A percentile compares a stretch with the other conserved stretches of the same genome.
phyloP scores from a whole-genome alignment of 2,329 filamentous ascomycete species.

The Colletotrichum spinosum region DNA sequence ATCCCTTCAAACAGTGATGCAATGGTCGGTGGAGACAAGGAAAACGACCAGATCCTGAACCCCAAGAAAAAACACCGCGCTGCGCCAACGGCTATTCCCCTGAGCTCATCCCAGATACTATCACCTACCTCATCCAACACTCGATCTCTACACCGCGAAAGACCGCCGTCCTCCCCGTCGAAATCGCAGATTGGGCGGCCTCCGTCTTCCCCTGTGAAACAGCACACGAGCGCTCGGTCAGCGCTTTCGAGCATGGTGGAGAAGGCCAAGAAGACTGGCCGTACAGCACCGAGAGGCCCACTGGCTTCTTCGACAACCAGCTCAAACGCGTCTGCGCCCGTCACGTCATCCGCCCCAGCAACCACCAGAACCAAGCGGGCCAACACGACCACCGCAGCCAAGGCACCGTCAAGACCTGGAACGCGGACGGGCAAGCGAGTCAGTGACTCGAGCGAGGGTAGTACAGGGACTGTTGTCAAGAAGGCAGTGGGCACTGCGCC shows the following conservation, averaged over 20 bases:
- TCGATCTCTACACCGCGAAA: slow-evolving; percentile 69
- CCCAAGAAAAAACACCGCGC: slow-evolving; percentile 76
- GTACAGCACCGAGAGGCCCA: slow-evolving; percentile 59
- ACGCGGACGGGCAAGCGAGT: slow-evolving; percentile 63
- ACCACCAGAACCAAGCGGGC: slow-evolving; percentile 48
- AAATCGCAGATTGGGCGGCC: slow-evolving; percentile 70
- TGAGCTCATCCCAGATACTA: slow-evolving; percentile 69
- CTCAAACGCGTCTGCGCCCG: slow-evolving; percentile 45
- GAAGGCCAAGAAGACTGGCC: slow-evolving; percentile 68
- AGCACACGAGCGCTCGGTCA: slow-evolving; percentile 52
- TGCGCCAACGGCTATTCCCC: slow-evolving; percentile 54
- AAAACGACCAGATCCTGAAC: slow-evolving; percentile 74
- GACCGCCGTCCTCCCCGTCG: slow-evolving; percentile 59
- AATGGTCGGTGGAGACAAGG: slow-evolving; percentile 77
- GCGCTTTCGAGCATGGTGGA: slow-evolving; percentile 68
- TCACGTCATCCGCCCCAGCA: slow-evolving; percentile 41
- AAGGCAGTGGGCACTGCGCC: slow-evolving; percentile 56
- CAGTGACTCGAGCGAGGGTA: slow-evolving; percentile 74
- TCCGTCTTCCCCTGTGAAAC: slow-evolving; percentile 70
- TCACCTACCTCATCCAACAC: slow-evolving; percentile 88
- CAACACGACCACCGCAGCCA: slow-evolving; percentile 50
- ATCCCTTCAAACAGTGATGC: slow-evolving; percentile 65
- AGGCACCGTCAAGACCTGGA: slow-evolving; percentile 47
- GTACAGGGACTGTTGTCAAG: slow-evolving; percentile 73
- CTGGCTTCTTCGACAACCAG: slow-evolving; percentile 58